A percentile compares a stretch with the other conserved stretches of the same genome.
Conservation (phyloP, 495 filamentous ascomycete species). For the Penicillium cataractarum region DNA sequence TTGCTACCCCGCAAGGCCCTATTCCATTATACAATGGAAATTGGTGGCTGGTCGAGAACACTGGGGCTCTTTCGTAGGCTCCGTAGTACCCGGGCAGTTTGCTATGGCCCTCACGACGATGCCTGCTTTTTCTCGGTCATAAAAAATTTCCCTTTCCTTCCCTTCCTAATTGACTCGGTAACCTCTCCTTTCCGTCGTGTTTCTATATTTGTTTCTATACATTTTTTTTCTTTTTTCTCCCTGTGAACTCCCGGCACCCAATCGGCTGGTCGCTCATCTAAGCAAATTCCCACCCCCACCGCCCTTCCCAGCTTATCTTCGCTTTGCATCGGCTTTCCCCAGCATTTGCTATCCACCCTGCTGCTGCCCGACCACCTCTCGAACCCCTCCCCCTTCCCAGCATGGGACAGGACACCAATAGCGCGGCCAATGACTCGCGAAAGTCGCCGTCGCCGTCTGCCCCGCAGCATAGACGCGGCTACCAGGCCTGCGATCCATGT, state of each 20-base stretch:
- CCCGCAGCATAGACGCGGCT: constrained; percentile 70
- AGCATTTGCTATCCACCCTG: constrained; percentile 31
- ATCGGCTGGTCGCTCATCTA: constrained; percentile 31
- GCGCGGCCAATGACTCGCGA: constrained; percentile 21
- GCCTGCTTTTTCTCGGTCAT: background rate
- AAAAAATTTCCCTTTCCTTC: background rate
- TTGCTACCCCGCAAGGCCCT: constrained; percentile 20
- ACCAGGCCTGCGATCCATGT: constrained; percentile 90
- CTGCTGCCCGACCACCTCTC: constrained; percentile 20
- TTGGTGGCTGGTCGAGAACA: constrained; percentile 19
- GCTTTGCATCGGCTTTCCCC: constrained; percentile 54
- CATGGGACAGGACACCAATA: constrained; percentile 35
- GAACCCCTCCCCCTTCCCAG: constrained; percentile 12
- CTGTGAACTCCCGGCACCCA: constrained; percentile 3
- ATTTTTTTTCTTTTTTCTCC: background rate
- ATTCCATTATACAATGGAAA: constrained; percentile 28
- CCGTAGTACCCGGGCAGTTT: background rate
- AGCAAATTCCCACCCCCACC: constrained; percentile 33
- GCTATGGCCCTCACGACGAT: background rate
- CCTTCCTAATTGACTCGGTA: background rate
- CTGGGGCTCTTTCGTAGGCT: constrained; percentile 7
- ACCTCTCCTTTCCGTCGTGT: background rate
- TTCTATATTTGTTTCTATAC: background rate
- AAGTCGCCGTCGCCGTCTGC: constrained; percentile 40
- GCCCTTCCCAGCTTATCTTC: constrained; percentile 46